Base-by-base conservation (phyloP, 2,329 filamentous ascomycete species). In the Nemania abortiva region DNA sequence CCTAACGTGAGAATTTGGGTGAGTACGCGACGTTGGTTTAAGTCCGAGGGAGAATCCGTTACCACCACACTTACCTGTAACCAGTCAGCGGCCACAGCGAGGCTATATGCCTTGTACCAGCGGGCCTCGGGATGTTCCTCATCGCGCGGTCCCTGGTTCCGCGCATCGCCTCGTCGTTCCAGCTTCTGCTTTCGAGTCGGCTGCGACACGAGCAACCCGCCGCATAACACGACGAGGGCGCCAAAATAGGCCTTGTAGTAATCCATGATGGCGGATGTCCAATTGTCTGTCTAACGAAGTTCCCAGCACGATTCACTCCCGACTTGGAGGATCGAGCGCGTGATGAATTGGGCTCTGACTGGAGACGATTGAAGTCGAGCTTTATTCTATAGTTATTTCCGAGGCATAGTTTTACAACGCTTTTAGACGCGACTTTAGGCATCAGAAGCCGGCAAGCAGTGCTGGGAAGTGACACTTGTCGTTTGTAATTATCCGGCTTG, bases 41-140 rank as follows among this genome's bases (percentile, higher is more conserved):
- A 22, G 13, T 29, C 9, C n/a, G 6, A 22, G 15, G 29, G 29
- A n/a, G n/a, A n/a, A n/a, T n/a, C n/a, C n/a, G 7, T 13, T 22
- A 45, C 29, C n/a, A n/a, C 22, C 13, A 24, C 39, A 45, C 71
- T 67, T 74, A 79, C 82, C 75, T 85, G 82, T 2, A 85, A 74
- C 83, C 83, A 85, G 70, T 84, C 83, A 20, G 83, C 82, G 37
- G 80, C 81, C 70, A 82, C 80, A 10, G 81, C 82, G 9, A 84
- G 75, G 10, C 79, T 74, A 60, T 84, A 84, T 7, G 82, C 82
- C n/a, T 79, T 76, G 63, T 84, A 82, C 76, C 83, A 84, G 18
- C 76, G 72, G 65, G 73, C 74, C 74, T 83, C 83, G 68, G 84
- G 79, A 53, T 78, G 79, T 37, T 70, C 72, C 29, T 80, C 72